These are phyloP conservation scores for Beauveria caledonica DNA, from an alignment of 2,329 filamentous ascomycete species.

Conservation along the genomic window DNA sequence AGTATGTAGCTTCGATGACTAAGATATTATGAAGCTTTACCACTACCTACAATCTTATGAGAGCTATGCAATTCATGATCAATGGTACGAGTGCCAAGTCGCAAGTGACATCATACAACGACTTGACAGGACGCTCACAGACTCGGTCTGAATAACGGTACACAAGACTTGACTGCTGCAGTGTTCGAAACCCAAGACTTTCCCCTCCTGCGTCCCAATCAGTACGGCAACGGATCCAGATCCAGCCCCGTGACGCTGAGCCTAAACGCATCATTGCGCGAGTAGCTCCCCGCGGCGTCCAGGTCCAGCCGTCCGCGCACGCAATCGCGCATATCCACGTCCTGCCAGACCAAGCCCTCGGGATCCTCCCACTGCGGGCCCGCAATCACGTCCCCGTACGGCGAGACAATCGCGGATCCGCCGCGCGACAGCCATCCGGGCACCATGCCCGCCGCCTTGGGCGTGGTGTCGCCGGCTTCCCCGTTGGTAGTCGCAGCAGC, in stretches of 20 bases:
- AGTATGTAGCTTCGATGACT: no score
- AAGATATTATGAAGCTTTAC: no score
- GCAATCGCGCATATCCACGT: slow-evolving; percentile 85
- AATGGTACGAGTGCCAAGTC: no score
- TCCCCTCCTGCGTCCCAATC: background rate
- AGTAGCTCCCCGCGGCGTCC: slow-evolving; percentile 80
- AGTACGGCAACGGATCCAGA: slow-evolving; percentile 49
- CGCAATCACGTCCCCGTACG: slow-evolving; percentile 68
- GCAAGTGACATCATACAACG: no score
- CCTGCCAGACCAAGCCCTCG: slow-evolving; percentile 56
- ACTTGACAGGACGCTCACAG: no score
- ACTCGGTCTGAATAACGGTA: no score
- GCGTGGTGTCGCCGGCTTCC: slow-evolving; percentile 14
- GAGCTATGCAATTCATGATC: no score
- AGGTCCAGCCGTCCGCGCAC: slow-evolving; percentile 72
- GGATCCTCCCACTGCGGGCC: slow-evolving; percentile 80
- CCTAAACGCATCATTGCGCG: slow-evolving; percentile 58
- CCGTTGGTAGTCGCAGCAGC: background rate
- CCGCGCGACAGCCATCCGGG: slow-evolving; percentile 52
- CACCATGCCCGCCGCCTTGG: slow-evolving; percentile 13
- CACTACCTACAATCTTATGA: no score
- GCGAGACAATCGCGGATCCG: slow-evolving; percentile 74
- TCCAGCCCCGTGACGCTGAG: slow-evolving; percentile 52
- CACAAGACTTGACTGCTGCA: no score
- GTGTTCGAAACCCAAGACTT: background rate